Base-by-base conservation (phyloP, 257 asterid genomes). In the Anisodus acutangulus region DNA sequence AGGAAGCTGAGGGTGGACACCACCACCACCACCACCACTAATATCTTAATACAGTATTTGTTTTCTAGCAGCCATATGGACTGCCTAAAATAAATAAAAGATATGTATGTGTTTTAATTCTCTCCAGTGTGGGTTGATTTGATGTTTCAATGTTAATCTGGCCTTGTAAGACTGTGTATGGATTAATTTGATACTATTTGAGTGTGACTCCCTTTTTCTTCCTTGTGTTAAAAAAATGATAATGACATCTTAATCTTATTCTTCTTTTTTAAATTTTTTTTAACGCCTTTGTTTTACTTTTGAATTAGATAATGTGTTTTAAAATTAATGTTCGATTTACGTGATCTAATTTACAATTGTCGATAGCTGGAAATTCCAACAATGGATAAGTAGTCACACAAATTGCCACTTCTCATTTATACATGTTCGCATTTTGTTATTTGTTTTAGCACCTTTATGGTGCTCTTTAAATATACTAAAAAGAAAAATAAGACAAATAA, bases 1-100 rank as follows among this genome's bases (percentile, higher is more conserved):
- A 90, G 82, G 69, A 74, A 84, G 88, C 83, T 1, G 92, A 91
- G 88, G 94, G 45, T 2, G 71, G 71, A 64, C 71, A 64, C 71
- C 70, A 54, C 17, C 59, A 54, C 15, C 59, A 54, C 59, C 60
- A 26, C 45, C 71, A 64, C 6, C 6, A 10, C 72, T 31, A 66
- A 41, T 66, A 64, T 64, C 26, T 64, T 60, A n/a, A 22, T 41
- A 1, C 45, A 1, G 4, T 41, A 3, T 41, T 41, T 41, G 45
- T 41, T 41, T 41, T 41, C 59, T 54, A 17, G 63, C 2, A 60
- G 13, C 6, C 7, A 17, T n/a, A 16, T 43, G 37, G 8, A 71
- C 37, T 70, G 57, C 57, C 4, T 9, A 43, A 70, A 70, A 68
- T 43, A 70, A 70, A 70, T 19, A 43, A 17, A 17, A 3, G 12